A percentile compares a stretch with the other conserved stretches of the same genome.
These are phyloP conservation scores for Euclidium syriacum DNA, from an alignment of 345 rosid species.

Conservation along the genomic window DNA sequence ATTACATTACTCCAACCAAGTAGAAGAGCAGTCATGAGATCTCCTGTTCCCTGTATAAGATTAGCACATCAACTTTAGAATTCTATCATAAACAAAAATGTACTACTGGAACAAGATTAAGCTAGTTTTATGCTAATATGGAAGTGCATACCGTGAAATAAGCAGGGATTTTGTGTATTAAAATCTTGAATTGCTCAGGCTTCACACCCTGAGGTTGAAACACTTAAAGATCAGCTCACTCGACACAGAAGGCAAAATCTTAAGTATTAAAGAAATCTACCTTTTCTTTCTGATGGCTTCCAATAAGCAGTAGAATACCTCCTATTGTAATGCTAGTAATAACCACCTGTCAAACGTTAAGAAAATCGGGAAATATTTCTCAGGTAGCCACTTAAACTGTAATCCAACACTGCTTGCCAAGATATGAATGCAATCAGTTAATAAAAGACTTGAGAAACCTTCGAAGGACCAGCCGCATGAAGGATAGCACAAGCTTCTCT, in stretches of 20 bases:
- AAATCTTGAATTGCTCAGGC: conserved; percentile 88
- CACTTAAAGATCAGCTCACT: not conserved
- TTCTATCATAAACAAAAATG: not conserved
- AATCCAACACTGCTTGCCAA: not conserved
- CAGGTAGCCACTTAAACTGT: not conserved
- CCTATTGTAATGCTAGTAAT: conserved; percentile 84
- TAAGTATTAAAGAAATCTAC: conserved; percentile 26
- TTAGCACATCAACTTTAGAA: not conserved
- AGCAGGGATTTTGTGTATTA: conserved; percentile 81
- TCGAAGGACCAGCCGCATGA: conserved; percentile 94
- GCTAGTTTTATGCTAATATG: not conserved
- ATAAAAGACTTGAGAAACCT: conserved; percentile 39
- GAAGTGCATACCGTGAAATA: conserved; percentile 77
- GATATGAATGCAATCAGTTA: not conserved
- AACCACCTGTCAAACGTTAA: conserved; percentile 63
- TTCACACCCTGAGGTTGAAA: conserved; percentile 47
- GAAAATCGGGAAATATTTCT: not conserved
- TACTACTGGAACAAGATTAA: not conserved
- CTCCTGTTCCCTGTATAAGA: conserved; percentile 84
- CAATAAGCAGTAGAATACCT: conserved; percentile 76
- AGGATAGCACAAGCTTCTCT: conserved; percentile 83
- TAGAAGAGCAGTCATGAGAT: conserved; percentile 91
- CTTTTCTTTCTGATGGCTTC: conserved; percentile 91
- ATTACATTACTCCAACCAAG: conserved; percentile 99
- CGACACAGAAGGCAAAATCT: not conserved